These are phyloP conservation scores for Ganoderma sinense DNA, from an alignment of 1,284 basidiomycete genomes.

Conservation along the genomic window DNA sequence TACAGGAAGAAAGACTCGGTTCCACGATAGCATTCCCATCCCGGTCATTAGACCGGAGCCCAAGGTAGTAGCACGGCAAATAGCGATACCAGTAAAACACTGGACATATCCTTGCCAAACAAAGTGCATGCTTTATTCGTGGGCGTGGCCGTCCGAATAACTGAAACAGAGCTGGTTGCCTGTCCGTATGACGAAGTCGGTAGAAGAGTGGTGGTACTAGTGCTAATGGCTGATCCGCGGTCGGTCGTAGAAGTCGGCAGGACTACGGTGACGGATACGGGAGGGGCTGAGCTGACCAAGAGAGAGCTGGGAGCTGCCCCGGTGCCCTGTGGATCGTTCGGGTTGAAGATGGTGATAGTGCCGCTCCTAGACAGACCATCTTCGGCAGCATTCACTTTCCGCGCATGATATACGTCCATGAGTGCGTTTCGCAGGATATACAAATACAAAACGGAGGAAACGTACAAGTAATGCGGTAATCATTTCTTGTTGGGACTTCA, in stretches of 20 bases:
- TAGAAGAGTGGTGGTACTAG: not conserved
- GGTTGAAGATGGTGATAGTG: slow-evolving; percentile 1
- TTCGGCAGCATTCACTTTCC: not conserved
- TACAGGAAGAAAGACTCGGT: not conserved
- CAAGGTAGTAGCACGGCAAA: not conserved
- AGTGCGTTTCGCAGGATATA: not conserved
- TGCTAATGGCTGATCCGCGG: not conserved
- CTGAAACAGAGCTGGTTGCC: not conserved
- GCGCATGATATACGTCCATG: not conserved
- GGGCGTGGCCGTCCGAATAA: not conserved
- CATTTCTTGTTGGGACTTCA: slow-evolving; percentile 1
- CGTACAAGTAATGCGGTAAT: slow-evolving; percentile 3
- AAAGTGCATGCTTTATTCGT: not conserved
- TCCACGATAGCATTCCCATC: not conserved
- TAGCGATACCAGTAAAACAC: not conserved
- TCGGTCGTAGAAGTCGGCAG: not conserved
- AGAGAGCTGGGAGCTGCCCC: not conserved
- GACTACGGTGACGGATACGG: slow-evolving; percentile 4
- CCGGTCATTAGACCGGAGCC: not conserved
- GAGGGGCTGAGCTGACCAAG: slow-evolving; percentile 1
- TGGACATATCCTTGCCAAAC: not conserved
- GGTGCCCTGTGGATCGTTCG: slow-evolving; percentile 5
- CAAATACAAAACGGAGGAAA: not conserved
- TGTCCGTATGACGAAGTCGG: not conserved
- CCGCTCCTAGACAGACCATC: not conserved